Conservation (phyloP, 2,329 filamentous ascomycete species). For the Fusarium sp. region DNA sequence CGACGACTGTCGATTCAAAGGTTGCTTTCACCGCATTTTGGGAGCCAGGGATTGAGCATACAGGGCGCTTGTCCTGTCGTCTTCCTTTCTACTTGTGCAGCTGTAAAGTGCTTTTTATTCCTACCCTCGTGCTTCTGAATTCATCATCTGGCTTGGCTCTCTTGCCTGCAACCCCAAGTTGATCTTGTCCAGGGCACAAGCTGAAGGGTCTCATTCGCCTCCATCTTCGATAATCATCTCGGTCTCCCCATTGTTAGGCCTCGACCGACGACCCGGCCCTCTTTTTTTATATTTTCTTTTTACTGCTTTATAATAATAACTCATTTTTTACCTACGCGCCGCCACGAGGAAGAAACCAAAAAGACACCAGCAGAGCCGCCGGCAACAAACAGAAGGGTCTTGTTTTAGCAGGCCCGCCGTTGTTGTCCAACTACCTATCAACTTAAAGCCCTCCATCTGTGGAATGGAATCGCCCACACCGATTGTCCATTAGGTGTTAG, state of each 20-base stretch:
- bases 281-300: conserved; percentile 22
- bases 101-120: conserved; percentile 27
- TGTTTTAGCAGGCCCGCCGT: conserved; percentile 28
- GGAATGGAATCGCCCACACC: conserved; percentile 46
- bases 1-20: conserved; percentile 39
- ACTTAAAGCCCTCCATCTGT: conserved; percentile 23
- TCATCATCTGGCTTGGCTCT: conserved; percentile 13
- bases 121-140: conserved; percentile 1
- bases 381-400: conserved; percentile 17
- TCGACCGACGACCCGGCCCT: conserved; percentile 26
- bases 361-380: conserved; percentile 25
- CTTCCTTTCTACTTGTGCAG: conserved; percentile 2
- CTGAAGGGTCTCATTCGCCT: conserved; percentile 11
- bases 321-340: conserved; percentile 12
- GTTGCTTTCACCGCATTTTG: conserved; percentile 52
- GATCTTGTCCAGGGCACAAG: conserved; percentile 12
- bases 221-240: conserved; percentile 19
- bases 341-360: conserved; percentile 5
- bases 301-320: conserved; percentile 9
- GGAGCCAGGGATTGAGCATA: conserved; percentile 40
- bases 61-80: conserved; percentile 16
- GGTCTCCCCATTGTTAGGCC: conserved; percentile 19
- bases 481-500: conserved; percentile 30
- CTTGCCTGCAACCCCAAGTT: background rate
- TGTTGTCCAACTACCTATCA: conserved; percentile 27